Conservation (phyloP, 1,284 basidiomycete genomes). For the Peniophora sp. region DNA sequence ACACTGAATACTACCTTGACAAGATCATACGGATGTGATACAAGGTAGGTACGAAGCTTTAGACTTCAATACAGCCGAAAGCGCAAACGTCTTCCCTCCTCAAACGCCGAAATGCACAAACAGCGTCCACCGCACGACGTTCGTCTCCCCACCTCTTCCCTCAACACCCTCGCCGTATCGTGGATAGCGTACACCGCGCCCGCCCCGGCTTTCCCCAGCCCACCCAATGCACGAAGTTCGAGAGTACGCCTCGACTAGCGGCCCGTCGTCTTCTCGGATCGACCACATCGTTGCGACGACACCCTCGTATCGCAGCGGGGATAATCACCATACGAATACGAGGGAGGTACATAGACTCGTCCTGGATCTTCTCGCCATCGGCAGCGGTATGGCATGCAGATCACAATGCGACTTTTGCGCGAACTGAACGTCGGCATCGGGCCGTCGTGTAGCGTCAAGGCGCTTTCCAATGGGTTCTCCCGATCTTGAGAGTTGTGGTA, state of each 20-base stretch:
- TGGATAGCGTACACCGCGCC: neutral
- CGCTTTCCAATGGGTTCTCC: neutral
- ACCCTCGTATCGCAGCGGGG: conserved; percentile 13
- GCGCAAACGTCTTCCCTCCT: too few species aligned
- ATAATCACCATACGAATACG: conserved; percentile 18
- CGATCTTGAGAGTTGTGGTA: neutral
- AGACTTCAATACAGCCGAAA: too few species aligned
- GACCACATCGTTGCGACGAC: conserved; percentile 19
- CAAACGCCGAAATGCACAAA: neutral
- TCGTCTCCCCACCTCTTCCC: neutral
- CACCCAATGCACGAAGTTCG: neutral
- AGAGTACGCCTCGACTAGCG: conserved; percentile 8
- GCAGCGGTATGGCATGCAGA: neutral
- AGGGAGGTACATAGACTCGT: conserved; percentile 17
- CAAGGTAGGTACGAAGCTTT: too few species aligned
- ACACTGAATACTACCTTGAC: too few species aligned
- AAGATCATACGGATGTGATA: too few species aligned
- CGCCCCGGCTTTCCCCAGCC: neutral
- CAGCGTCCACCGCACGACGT: neutral
- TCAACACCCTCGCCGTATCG: neutral
- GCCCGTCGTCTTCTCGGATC: conserved; percentile 9
- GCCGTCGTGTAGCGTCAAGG: neutral
- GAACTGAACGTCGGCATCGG: neutral
- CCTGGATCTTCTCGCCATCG: conserved; percentile 6
- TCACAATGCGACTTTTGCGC: neutral